Evolutionary conservation across 1,139 yeast species (phyloP).

Genomic region (Geotrichum bryndzae): DNA sequence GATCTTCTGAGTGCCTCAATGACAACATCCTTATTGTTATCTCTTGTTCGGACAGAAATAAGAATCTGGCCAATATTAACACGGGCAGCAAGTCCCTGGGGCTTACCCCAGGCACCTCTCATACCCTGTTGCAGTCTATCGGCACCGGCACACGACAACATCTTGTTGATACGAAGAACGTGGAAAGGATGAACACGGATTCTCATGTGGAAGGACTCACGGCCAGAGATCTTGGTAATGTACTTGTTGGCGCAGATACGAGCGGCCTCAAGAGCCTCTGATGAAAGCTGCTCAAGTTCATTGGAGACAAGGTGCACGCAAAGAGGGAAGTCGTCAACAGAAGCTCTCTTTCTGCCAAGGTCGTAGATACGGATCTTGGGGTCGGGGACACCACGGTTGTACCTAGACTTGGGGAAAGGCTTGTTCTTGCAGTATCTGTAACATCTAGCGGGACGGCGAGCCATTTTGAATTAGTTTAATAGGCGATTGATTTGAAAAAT

Average conservation of each 20-base stretch:
- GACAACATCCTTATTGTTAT: conserved; percentile 93
- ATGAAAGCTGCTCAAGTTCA: conserved; percentile 98
- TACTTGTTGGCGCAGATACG: conserved; percentile 99
- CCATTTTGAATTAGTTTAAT: conserved; percentile 60
- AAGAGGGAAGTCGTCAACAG: conserved; percentile 98
- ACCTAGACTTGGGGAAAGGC: conserved; percentile 99
- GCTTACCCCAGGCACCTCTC: conserved; percentile 99
- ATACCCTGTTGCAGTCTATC: conserved; percentile 99
- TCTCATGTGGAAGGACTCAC: conserved; percentile 99
- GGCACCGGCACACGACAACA: conserved; percentile 99
- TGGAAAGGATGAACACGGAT: conserved; percentile 99
- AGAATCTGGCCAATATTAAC: conserved; percentile 97
- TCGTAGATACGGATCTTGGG: conserved; percentile 98
- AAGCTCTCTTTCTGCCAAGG: conserved; percentile 99
- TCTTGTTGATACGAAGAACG: conserved; percentile 99
- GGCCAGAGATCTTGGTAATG: conserved; percentile 94
- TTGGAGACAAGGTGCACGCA: conserved; percentile 98
- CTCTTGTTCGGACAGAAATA: conserved; percentile 98
- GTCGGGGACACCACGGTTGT: conserved; percentile 99
- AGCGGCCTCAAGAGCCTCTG: conserved; percentile 99
- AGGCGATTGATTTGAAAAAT: neutral
- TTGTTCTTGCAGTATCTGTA: conserved; percentile 99
- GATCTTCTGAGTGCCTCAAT: conserved; percentile 99
- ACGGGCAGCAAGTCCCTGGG: conserved; percentile 99
- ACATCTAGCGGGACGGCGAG: conserved; percentile 99